Conservation (phyloP, 352 stramenopile species). For the Globisporangium cylindrosporum region DNA sequence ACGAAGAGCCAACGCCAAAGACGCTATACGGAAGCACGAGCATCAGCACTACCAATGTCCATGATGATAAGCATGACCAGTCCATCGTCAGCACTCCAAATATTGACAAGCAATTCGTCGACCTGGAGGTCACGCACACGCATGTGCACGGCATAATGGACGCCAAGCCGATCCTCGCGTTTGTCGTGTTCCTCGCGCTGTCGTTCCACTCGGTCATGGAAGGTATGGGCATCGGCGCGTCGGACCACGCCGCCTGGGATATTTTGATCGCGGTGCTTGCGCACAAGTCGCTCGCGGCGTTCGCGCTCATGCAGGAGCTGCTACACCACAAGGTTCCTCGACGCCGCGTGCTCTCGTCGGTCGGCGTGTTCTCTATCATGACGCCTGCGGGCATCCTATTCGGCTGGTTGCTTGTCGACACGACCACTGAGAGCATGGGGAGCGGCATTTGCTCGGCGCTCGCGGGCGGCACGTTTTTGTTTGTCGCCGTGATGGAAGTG, state of each 20-base stretch:
- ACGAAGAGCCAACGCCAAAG: neutral
- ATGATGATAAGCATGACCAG: neutral
- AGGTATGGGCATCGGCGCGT: constrained; percentile 76
- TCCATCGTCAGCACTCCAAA: neutral
- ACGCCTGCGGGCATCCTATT: constrained; percentile 67
- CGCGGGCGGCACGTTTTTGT: constrained; percentile 79
- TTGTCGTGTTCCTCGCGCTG: constrained; percentile 76
- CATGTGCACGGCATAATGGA: constrained; percentile 68
- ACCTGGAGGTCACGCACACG: constrained; percentile 40
- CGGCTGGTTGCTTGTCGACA: constrained; percentile 48
- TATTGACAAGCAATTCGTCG: neutral
- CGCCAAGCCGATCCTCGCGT: constrained; percentile 52
- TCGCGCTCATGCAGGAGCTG: constrained; percentile 71
- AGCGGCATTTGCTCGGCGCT: constrained; percentile 72
- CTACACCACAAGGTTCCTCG: constrained; percentile 51
- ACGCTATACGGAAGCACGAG: neutral
- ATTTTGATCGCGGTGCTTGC: constrained; percentile 78
- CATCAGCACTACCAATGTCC: neutral
- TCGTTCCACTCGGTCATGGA: constrained; percentile 88
- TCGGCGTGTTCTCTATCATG: constrained; percentile 74
- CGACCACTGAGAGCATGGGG: constrained; percentile 36
- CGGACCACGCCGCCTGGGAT: constrained; percentile 58
- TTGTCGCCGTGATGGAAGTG: constrained; percentile 78
- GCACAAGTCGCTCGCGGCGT: constrained; percentile 79
- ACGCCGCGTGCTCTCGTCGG: constrained; percentile 34